Percentiles rank a stretch among this genome's conserved stretches.
Conservation (phyloP, 2,329 filamentous ascomycete genomes). For the Penicillium sclerotigenum region DNA sequence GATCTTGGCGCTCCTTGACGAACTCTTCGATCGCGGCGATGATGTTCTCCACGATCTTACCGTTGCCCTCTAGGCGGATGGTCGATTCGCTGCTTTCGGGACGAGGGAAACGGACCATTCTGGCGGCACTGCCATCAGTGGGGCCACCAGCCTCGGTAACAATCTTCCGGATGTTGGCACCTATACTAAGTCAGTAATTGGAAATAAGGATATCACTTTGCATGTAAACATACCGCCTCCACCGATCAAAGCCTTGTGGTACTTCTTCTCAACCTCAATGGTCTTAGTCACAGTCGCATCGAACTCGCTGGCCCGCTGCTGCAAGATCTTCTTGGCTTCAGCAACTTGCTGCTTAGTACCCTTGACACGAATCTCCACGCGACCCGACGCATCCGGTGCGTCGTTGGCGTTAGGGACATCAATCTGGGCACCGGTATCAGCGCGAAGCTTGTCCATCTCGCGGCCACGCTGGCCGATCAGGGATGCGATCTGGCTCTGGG, state of each 20-base stretch:
- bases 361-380: constrained; percentile 85
- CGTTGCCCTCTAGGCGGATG: constrained; percentile 85
- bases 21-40: constrained; percentile 75
- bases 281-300: constrained; percentile 84
- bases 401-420: constrained; percentile 84
- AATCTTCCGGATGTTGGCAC: constrained; percentile 79
- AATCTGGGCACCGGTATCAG: constrained; percentile 80
- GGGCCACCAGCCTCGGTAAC: constrained; percentile 86
- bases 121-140: constrained; percentile 77
- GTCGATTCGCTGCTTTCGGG: constrained; percentile 75
- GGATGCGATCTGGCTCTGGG: constrained; percentile 88
- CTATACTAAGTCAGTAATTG: constrained; percentile 52
- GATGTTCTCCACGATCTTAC: constrained; percentile 83
- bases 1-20: constrained; percentile 77
- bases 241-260: constrained; percentile 83
- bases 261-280: constrained; percentile 89
- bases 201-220: background rate
- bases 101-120: constrained; percentile 92
- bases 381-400: constrained; percentile 59
- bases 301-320: constrained; percentile 81
- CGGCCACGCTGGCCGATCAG: constrained; percentile 87
- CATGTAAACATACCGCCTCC: constrained; percentile 65
- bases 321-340: constrained; percentile 83
- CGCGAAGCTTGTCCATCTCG: constrained; percentile 85
- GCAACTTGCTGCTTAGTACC: constrained; percentile 89